phyloP scores from a whole-genome alignment of 2,329 filamentous ascomycete species.

The Fusarium chaquense region DNA sequence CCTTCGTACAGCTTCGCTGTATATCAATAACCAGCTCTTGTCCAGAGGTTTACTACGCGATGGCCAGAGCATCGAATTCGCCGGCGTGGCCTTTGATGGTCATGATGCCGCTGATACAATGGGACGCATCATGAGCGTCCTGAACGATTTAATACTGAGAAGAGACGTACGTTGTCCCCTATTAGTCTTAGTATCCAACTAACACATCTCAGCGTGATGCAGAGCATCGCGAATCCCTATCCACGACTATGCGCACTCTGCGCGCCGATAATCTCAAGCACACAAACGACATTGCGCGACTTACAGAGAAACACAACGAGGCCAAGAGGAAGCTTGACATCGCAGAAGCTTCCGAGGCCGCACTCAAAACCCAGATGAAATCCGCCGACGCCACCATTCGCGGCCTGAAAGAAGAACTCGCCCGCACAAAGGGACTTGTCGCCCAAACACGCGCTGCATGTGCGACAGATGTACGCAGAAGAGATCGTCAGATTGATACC shows the following conservation, averaged over 20 bases:
- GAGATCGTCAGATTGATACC: constrained; percentile 88
- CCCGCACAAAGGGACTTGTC: constrained; percentile 81
- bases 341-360: constrained; percentile 76
- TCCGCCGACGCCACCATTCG: constrained; percentile 80
- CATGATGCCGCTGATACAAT: constrained; percentile 72
- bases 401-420: constrained; percentile 85
- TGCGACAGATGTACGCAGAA: constrained; percentile 89
- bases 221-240: constrained; percentile 86
- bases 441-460: constrained; percentile 88
- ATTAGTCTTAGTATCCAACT: constrained; percentile 20
- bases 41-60: constrained; percentile 74
- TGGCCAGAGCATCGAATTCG: constrained; percentile 85
- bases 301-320: constrained; percentile 66
- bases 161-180: constrained; percentile 75
- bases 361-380: constrained; percentile 76
- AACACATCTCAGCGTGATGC: constrained; percentile 77
- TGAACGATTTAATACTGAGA: constrained; percentile 92
- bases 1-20: constrained; percentile 74
- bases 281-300: constrained; percentile 73
- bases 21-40: constrained; percentile 79
- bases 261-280: constrained; percentile 82
- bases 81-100: constrained; percentile 70
- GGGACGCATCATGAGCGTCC: constrained; percentile 88
- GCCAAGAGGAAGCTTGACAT: constrained; percentile 67
- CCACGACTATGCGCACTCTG: constrained; percentile 79